Percentiles rank a stretch among this genome's conserved stretches.
Evolutionary conservation across 192 early-diverging fungal species (phyloP).

Genomic region (Coemansia erecta): DNA sequence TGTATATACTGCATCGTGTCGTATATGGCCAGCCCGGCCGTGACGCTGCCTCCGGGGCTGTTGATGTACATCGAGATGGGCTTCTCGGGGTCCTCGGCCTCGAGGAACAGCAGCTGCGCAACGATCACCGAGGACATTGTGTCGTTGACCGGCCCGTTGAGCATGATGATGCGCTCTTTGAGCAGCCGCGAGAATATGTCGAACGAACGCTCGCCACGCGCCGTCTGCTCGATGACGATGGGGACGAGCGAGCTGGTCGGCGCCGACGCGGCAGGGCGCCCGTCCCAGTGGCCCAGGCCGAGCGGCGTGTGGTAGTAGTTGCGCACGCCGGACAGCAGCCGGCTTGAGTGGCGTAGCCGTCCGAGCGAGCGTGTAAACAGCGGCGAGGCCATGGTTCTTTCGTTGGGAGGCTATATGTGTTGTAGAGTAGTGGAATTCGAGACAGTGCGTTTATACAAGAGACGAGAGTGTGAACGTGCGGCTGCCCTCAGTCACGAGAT

Average conservation of each 20-base stretch:
- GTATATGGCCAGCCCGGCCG: slow-evolving; percentile 92
- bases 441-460: background rate
- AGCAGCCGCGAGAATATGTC: slow-evolving; percentile 97
- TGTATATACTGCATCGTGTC: slow-evolving; percentile 91
- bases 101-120: slow-evolving; percentile 92
- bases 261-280: slow-evolving; percentile 13
- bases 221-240: slow-evolving; percentile 59
- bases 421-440: background rate
- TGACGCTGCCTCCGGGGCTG: slow-evolving; percentile 94
- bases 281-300: slow-evolving; percentile 25
- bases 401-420: background rate
- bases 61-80: slow-evolving; percentile 97
- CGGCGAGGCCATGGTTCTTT: background rate
- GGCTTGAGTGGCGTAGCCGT: background rate
- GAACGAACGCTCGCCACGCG: slow-evolving; percentile 89
- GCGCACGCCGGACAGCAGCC: background rate
- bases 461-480: background rate
- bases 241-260: slow-evolving; percentile 40
- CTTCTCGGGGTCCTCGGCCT: slow-evolving; percentile 92
- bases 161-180: slow-evolving; percentile 94
- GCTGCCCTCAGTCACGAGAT: background rate
- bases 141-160: slow-evolving; percentile 92
- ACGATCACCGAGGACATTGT: slow-evolving; percentile 81
- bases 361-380: background rate
- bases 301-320: slow-evolving; percentile 33